phyloP scores from a whole-genome alignment of 345 rosid species.

The Sonneratia alba region DNA sequence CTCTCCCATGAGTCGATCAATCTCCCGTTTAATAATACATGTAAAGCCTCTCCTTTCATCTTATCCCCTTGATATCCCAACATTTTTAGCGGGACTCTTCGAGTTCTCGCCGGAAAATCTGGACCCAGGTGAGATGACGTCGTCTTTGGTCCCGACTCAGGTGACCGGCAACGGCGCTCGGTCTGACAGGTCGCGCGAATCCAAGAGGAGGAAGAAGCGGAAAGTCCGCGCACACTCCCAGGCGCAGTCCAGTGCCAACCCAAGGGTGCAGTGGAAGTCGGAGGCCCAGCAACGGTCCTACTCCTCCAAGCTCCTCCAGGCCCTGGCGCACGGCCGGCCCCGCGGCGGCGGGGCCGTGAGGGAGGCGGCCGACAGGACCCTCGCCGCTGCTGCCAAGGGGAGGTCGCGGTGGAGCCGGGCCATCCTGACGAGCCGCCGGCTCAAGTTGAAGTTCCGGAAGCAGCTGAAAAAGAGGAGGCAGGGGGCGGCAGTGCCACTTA shows the following conservation, averaged over 20 bases:
- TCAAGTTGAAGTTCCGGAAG: slow-evolving; percentile 78
- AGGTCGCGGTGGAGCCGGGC: slow-evolving; percentile 90
- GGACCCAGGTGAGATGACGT: slow-evolving; percentile 6
- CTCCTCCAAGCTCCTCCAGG: slow-evolving; percentile 66
- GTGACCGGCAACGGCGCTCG: slow-evolving; percentile 7
- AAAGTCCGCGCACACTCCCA: slow-evolving; percentile 10
- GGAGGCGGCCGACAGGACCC: slow-evolving; percentile 68
- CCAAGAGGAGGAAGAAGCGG: slow-evolving; percentile 47
- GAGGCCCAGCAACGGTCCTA: slow-evolving; percentile 69
- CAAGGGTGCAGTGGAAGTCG: slow-evolving; percentile 56
- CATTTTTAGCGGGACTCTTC: no score
- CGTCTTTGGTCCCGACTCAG: slow-evolving; percentile 30
- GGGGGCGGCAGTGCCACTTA: slow-evolving; percentile 8
- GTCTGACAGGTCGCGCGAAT: slow-evolving; percentile 35
- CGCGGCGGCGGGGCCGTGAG: slow-evolving; percentile 53
- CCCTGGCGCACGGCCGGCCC: slow-evolving; percentile 47
- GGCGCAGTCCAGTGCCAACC: slow-evolving; percentile 13
- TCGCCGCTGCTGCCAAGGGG: slow-evolving; percentile 82
- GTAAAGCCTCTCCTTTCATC: no score
- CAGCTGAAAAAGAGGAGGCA: slow-evolving; percentile 37
- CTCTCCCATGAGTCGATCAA: no score
- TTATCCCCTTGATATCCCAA: no score
- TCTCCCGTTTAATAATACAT: no score
- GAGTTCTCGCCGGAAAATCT: not conserved
- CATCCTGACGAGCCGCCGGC: slow-evolving; percentile 46